Evolutionary conservation across 2,329 filamentous ascomycete species (phyloP).

Genomic region (Achaetomium macrosporum): DNA sequence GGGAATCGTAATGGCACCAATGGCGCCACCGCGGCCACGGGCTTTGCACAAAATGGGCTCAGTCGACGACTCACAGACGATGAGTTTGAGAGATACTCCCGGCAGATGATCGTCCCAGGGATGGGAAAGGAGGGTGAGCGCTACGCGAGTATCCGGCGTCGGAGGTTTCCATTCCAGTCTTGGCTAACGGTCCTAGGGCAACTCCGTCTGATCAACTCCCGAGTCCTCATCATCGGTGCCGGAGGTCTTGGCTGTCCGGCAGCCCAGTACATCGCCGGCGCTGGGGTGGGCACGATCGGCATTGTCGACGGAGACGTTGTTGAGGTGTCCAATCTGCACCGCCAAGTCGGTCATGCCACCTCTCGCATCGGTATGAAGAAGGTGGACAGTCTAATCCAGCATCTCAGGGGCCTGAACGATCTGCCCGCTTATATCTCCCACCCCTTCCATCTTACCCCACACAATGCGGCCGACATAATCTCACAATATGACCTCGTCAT

Average conservation of each 20-base stretch:
- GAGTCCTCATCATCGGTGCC: constrained; percentile 75
- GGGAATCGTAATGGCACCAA: not conserved
- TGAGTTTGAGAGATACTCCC: constrained; percentile 81
- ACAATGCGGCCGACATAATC: constrained; percentile 63
- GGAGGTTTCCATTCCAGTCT: not conserved
- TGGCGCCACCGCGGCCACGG: not conserved
- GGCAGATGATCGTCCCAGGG: constrained; percentile 83
- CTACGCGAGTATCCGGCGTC: not conserved
- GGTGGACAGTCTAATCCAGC: constrained; percentile 67
- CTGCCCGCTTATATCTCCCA: constrained; percentile 59
- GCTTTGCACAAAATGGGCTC: constrained; percentile 21
- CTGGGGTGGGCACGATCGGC: constrained; percentile 77
- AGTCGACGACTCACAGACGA: constrained; percentile 64
- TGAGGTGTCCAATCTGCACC: constrained; percentile 85
- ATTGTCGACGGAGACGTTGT: constrained; percentile 84
- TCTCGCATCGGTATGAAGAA: constrained; percentile 68
- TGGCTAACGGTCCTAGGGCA: constrained; percentile 53
- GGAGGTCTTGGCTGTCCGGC: constrained; percentile 91
- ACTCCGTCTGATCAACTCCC: constrained; percentile 61
- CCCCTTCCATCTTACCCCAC: constrained; percentile 57
- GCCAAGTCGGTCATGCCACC: constrained; percentile 78
- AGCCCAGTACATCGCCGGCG: constrained; percentile 84
- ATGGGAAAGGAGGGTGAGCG: constrained; percentile 65
- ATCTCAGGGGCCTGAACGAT: constrained; percentile 61
- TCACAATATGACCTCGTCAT: constrained; percentile 73